Evolutionary conservation across 192 early-diverging fungal species (phyloP).

Genomic region (Coemansia guatemalensis): DNA sequence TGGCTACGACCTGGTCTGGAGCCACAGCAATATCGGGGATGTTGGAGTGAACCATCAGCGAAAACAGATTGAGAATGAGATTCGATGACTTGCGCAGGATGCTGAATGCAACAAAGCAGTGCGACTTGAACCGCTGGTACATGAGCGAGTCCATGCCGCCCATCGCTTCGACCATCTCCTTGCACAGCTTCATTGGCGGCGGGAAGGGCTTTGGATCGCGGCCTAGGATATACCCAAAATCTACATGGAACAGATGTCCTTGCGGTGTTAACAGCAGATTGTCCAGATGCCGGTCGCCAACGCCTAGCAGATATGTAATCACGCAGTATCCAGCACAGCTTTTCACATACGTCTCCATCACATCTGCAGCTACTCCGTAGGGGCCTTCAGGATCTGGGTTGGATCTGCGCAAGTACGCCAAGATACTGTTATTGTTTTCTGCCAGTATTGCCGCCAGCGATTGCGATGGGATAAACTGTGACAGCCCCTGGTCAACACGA

Average conservation of each 20-base stretch:
- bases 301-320: slow-evolving; percentile 95
- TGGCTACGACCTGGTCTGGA: slow-evolving; percentile 94
- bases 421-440: slow-evolving; percentile 82
- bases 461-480: slow-evolving; percentile 91
- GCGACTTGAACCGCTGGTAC: slow-evolving; percentile 90
- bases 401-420: slow-evolving; percentile 73
- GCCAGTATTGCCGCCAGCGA: slow-evolving; percentile 86
- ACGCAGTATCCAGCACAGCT: slow-evolving; percentile 99
- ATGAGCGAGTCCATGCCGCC: slow-evolving; percentile 85
- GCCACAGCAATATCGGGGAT: slow-evolving; percentile 97
- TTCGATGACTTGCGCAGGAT: slow-evolving; percentile 91
- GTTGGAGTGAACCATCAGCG: slow-evolving; percentile 96
- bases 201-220: slow-evolving; percentile 99
- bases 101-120: slow-evolving; percentile 95
- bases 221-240: slow-evolving; percentile 98
- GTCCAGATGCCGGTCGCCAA: slow-evolving; percentile 98
- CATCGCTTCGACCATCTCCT: slow-evolving; percentile 99
- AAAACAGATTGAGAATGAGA: slow-evolving; percentile 95
- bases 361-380: slow-evolving; percentile 66
- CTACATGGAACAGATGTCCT: slow-evolving; percentile 94
- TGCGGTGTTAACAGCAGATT: slow-evolving; percentile 88
- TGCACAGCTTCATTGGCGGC: slow-evolving; percentile 99
- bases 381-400: slow-evolving; percentile 67
- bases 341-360: slow-evolving; percentile 95
- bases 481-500: slow-evolving; percentile 90